These are phyloP conservation scores for Pelagomonas calceolata DNA, from an alignment of 108 stramenopile species.

Conservation along the genomic window DNA sequence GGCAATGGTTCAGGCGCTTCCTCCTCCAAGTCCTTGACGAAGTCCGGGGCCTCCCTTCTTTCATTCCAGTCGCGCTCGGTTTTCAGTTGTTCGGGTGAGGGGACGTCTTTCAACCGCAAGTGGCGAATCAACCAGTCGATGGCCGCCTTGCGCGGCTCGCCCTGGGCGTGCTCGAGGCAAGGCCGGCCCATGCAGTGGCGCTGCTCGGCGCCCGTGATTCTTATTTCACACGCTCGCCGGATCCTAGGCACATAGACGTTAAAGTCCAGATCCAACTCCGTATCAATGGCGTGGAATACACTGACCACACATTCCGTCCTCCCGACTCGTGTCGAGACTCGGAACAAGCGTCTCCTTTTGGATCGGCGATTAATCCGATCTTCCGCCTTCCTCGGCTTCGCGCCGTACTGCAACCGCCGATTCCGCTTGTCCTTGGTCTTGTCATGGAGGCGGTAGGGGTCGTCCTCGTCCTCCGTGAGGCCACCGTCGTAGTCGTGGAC, in stretches of 20 bases:
- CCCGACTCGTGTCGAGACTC: neutral
- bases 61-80: no score
- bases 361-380: no score
- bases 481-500: no score
- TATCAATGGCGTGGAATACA: constrained; percentile 6
- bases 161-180: constrained; percentile 1
- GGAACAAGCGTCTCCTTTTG: no score
- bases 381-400: neutral
- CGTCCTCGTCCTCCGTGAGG: constrained; percentile 6
- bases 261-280: constrained; percentile 3
- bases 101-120: neutral
- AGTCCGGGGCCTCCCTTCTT: no score
- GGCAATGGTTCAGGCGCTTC: neutral
- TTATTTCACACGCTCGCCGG: neutral
- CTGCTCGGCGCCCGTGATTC: constrained; percentile 1
- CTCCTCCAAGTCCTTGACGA: neutral
- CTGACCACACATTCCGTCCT: neutral
- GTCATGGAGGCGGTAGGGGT: no score
- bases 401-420: neutral
- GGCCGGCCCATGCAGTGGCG: neutral
- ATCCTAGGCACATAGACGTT: constrained; percentile 13
- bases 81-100: neutral
- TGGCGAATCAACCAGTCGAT: constrained; percentile 1
- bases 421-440: constrained; percentile 5
- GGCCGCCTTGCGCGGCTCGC: constrained; percentile 11